phyloP scores from a whole-genome alignment of 345 rosid genomes.

The Lumnitzera racemosa region DNA sequence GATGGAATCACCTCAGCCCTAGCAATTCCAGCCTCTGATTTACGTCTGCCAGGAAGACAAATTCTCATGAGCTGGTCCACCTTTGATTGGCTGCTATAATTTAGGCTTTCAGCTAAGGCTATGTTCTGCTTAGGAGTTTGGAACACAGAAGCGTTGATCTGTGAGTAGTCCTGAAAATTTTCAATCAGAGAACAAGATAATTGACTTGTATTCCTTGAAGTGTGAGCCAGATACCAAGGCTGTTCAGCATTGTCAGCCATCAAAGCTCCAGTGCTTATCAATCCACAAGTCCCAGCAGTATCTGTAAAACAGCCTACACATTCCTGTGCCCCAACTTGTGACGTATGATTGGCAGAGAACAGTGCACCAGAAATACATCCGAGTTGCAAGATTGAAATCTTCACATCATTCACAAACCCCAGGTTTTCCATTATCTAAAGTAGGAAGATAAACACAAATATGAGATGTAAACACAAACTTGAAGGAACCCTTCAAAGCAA shows the following conservation, averaged over 20 bases:
- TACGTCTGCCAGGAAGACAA: conserved; percentile 12
- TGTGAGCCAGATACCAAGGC: conserved; percentile 27
- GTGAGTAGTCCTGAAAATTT: conserved; percentile 19
- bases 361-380: conserved; percentile 79
- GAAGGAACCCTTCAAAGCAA: too few species aligned
- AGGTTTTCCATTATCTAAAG: conserved; percentile 79
- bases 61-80: conserved; percentile 10
- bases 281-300: conserved; percentile 24
- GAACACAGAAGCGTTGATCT: conserved; percentile 14
- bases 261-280: conserved; percentile 22
- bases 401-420: conserved; percentile 74
- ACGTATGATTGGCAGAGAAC: conserved; percentile 35
- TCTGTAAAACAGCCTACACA: conserved; percentile 20
- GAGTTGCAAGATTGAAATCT: conserved; percentile 64
- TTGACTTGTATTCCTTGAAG: conserved; percentile 21
- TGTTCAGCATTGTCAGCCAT: conserved; percentile 31
- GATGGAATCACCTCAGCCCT: conserved; percentile 43
- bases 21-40: conserved; percentile 16
- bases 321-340: conserved; percentile 38
- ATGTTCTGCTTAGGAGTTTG: conserved; percentile 9
- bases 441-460: conserved; percentile 8
- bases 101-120: conserved; percentile 12
- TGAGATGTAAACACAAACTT: neutral
- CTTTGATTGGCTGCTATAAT: conserved; percentile 6
- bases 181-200: conserved; percentile 13